A percentile compares a stretch with the other conserved stretches of the same genome.
Evolutionary conservation across 2,329 filamentous ascomycete genomes (phyloP).

Genomic region (Penicillium corylophilum): DNA sequence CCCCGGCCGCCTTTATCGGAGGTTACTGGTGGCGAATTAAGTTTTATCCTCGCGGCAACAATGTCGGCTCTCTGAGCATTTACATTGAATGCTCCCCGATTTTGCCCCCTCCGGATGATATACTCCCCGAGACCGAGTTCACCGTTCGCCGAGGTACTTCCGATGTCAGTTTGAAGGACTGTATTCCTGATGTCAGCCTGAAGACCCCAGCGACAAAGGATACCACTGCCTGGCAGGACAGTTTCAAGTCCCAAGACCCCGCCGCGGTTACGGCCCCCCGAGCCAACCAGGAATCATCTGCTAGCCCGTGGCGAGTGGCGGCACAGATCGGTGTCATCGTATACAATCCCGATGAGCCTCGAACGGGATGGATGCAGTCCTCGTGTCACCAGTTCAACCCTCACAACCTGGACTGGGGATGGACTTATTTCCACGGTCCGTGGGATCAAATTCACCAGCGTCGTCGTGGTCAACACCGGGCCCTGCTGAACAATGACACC

Average conservation of each 20-base stretch:
- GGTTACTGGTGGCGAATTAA: constrained; percentile 66
- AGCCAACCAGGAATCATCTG: constrained; percentile 6
- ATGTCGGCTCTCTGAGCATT: constrained; percentile 57
- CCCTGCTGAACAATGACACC: constrained; percentile 60
- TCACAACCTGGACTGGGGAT: constrained; percentile 61
- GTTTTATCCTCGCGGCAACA: constrained; percentile 62
- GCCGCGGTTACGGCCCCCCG: constrained; percentile 5
- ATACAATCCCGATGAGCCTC: constrained; percentile 63
- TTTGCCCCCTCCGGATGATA: constrained; percentile 39
- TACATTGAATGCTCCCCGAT: constrained; percentile 63
- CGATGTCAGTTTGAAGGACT: constrained; percentile 35
- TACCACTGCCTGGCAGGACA: constrained; percentile 30
- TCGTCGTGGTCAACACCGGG: constrained; percentile 57
- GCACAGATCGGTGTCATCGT: constrained; percentile 62
- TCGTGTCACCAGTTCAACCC: constrained; percentile 61
- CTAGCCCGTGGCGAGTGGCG: constrained; percentile 49
- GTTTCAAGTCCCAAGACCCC: constrained; percentile 30
- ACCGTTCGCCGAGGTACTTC: constrained; percentile 40
- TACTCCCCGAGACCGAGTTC: constrained; percentile 41
- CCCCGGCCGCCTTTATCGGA: constrained; percentile 55
- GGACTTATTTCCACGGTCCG: constrained; percentile 61
- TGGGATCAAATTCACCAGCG: constrained; percentile 59
- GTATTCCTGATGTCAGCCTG: constrained; percentile 32
- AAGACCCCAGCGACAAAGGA: constrained; percentile 29
- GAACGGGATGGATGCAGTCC: constrained; percentile 56